phyloP scores from a whole-genome alignment of 371 early-diverging fungal genomes.

The Mortierella sp. region DNA sequence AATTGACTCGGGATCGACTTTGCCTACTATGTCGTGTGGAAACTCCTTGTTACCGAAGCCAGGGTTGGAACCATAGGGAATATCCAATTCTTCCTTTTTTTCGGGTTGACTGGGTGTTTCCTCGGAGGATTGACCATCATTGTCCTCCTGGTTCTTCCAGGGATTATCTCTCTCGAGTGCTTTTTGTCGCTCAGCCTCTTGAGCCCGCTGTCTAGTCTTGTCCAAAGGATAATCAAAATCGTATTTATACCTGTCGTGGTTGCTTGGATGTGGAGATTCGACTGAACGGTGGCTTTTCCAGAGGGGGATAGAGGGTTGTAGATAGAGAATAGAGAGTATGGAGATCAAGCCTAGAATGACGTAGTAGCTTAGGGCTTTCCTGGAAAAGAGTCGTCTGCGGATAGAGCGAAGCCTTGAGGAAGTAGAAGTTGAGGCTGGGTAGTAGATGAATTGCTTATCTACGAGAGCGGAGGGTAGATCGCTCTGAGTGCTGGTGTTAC shows the following conservation, averaged over 20 bases:
- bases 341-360: constrained; percentile 36
- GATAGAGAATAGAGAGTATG: constrained; percentile 35
- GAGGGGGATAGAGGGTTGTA: constrained; percentile 33
- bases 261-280: constrained; percentile 22
- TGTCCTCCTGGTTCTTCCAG: constrained; percentile 13
- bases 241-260: constrained; percentile 50
- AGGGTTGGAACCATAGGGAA: constrained; percentile 7
- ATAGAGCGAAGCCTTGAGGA: constrained; percentile 42
- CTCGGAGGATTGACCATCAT: not conserved
- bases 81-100: not conserved
- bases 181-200: constrained; percentile 46
- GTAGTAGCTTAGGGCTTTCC: constrained; percentile 19
- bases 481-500: constrained; percentile 46
- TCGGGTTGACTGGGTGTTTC: constrained; percentile 6
- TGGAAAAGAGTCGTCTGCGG: constrained; percentile 31
- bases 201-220: constrained; percentile 32
- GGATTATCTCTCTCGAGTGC: constrained; percentile 20
- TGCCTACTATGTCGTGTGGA: not conserved
- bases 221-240: constrained; percentile 51
- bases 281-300: constrained; percentile 30
- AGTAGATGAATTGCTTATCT: constrained; percentile 54
- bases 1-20: constrained; percentile 62
- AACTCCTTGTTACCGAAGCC: not conserved
- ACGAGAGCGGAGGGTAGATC: constrained; percentile 55
- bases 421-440: constrained; percentile 23